A percentile compares a stretch with the other conserved stretches of the same genome.
These are phyloP conservation scores for Rhododendron mucronatum DNA, from an alignment of 148 eudicot genomes.

Conservation along the genomic window DNA sequence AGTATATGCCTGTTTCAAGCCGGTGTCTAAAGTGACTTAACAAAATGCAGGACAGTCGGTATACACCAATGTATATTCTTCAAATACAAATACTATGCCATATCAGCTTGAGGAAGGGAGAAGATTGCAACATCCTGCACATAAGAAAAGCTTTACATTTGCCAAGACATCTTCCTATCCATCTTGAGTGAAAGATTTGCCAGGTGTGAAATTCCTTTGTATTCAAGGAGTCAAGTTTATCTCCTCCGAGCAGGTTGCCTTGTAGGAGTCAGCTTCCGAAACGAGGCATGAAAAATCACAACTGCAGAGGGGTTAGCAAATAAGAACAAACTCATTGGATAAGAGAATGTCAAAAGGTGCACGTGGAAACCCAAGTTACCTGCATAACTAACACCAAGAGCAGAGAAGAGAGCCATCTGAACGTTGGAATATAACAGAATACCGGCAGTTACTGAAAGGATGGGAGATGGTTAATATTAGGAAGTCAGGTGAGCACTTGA, in stretches of 20 bases:
- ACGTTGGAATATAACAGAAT: slow-evolving; percentile 67
- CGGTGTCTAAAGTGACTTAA: not conserved
- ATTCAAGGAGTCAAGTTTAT: not conserved
- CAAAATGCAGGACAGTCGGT: not conserved
- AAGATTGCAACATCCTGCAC: not conserved
- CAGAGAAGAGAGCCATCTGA: slow-evolving; percentile 67
- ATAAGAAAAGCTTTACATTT: not conserved
- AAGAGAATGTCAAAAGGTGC: not conserved
- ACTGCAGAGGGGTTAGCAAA: slow-evolving; percentile 30
- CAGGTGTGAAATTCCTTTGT: too few species aligned
- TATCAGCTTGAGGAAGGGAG: not conserved
- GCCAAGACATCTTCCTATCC: not conserved
- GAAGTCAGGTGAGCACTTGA: not conserved
- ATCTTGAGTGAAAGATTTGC: not conserved
- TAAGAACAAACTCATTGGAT: not conserved
- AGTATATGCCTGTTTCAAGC: not conserved
- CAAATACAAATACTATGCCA: not conserved
- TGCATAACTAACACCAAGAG: slow-evolving; percentile 66
- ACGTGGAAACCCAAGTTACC: slow-evolving; percentile 32
- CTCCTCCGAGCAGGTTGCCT: slow-evolving; percentile 39
- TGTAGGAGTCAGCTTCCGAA: slow-evolving; percentile 73
- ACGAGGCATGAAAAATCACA: slow-evolving; percentile 75
- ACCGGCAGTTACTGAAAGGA: slow-evolving; percentile 57
- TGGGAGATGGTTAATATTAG: not conserved
- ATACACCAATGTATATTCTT: not conserved